Percentiles rank a stretch among this genome's conserved stretches.
phyloP scores from a whole-genome alignment of 306 rosid genomes.

The Trifolium fragiferum region DNA sequence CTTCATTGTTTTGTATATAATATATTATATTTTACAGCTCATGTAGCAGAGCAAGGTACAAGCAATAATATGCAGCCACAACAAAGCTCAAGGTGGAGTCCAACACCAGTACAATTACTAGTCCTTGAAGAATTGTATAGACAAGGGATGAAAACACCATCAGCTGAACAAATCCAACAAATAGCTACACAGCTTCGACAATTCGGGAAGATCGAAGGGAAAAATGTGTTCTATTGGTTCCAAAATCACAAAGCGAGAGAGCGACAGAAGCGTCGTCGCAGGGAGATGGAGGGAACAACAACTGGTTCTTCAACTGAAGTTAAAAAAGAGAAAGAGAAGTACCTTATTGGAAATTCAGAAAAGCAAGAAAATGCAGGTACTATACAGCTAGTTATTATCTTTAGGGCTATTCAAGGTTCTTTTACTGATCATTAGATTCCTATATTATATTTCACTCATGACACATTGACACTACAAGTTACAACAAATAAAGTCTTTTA shows the following conservation, averaged over 20 bases:
- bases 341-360: slow-evolving; percentile 31
- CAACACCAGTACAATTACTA: slow-evolving; percentile 69
- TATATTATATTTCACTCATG: neutral
- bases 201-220: slow-evolving; percentile 79
- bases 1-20: neutral
- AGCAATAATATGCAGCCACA: slow-evolving; percentile 33
- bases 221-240: slow-evolving; percentile 84
- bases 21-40: neutral
- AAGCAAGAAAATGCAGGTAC: slow-evolving; percentile 23
- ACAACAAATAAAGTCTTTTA: slow-evolving; percentile 8
- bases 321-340: slow-evolving; percentile 17
- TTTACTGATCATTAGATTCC: slow-evolving; percentile 51
- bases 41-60: slow-evolving; percentile 42
- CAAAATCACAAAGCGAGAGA: slow-evolving; percentile 88
- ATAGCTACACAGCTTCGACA: slow-evolving; percentile 61
- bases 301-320: slow-evolving; percentile 25
- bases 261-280: slow-evolving; percentile 67
- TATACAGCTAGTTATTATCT: slow-evolving; percentile 29
- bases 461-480: neutral
- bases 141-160: slow-evolving; percentile 65
- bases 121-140: slow-evolving; percentile 65
- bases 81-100: slow-evolving; percentile 70
- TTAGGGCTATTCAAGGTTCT: slow-evolving; percentile 28
- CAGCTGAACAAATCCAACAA: slow-evolving; percentile 71
- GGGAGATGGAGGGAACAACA: slow-evolving; percentile 48